Evolutionary conservation across 345 rosid species (phyloP), one percentile per base, ranked within the genome.

Genomic region (Eucalyptus pauciflora): DNA sequence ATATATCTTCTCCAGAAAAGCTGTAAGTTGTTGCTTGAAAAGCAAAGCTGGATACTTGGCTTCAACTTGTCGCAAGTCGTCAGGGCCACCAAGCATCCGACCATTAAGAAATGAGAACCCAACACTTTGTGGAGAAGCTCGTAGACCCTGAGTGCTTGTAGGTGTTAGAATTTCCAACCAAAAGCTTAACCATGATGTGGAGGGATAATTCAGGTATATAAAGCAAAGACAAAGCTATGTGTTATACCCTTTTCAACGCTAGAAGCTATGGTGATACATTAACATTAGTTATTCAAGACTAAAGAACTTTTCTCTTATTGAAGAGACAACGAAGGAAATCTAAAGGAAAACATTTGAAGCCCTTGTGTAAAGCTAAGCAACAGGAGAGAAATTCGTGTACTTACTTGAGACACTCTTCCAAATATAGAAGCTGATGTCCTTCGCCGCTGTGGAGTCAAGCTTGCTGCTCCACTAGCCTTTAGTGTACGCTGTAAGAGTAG

Each of bases 1-100:
- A 92, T 98, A 98, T 90, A 98, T 96, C 95, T 97, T 98, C 95
- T 98, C 99, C 88, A 98, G 96, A 95, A 94, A 98, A 90, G 99
- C 99, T 13, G 99, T 98, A 91, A 98, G 98, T 86, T 98, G 99
- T 93, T 98, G 99, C 92, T 98, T 97, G 91, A 98, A 98, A 87
- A 95, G 95, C 93, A 98, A 90, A 88, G 99, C 98, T 69, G 99
- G 99, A 94, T 98, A 98, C 90, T 94, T 97, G 9, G 99, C 99
- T 88, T 98, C 99, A 86, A 97, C 98, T 92, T 97, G 99, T 45
- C 96, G 95, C 87, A 95, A 91, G 89, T 95, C 98, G 64, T 94
- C 94, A 80, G 95, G 76, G 86, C 97, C 96, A 90, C 97, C 93
- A 87, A 94, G 94, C 79, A 89, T 86, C 87, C 99, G 95, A 85